Conservation (phyloP, 2,329 filamentous ascomycete species). For the Onygenales sp. region DNA sequence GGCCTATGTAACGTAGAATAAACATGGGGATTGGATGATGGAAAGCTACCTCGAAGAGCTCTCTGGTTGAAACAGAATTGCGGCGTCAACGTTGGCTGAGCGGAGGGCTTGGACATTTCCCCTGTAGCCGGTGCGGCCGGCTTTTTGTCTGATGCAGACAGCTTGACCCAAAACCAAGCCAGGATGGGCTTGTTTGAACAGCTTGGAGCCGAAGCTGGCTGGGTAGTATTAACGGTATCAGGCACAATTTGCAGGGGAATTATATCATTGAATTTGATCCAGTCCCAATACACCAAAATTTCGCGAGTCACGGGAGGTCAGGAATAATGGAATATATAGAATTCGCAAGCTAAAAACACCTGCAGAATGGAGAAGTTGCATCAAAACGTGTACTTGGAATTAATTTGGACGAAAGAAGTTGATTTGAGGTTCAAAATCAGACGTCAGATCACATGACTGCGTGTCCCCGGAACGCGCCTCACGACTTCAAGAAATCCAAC, state of each 20-base stretch:
- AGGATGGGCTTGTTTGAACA: conserved; percentile 19
- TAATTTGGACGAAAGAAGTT: no score
- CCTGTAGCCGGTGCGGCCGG: conserved; percentile 12
- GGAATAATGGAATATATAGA: no score
- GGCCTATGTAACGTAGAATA: conserved; percentile 11
- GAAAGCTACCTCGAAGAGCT: conserved; percentile 52
- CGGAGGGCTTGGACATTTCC: conserved; percentile 32
- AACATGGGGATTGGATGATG: no score
- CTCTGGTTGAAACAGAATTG: conserved; percentile 70
- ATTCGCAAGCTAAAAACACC: no score
- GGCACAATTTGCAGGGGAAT: neutral
- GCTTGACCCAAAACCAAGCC: conserved; percentile 31
- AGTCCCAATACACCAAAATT: neutral
- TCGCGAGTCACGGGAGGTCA: no score
- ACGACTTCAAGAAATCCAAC: neutral
- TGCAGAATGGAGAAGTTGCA: no score
- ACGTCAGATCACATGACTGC: conserved; percentile 2
- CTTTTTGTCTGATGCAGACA: conserved; percentile 16
- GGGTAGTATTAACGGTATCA: neutral
- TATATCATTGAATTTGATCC: neutral
- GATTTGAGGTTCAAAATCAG: neutral
- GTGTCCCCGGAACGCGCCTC: neutral
- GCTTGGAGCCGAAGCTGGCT: neutral
- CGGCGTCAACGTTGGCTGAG: conserved; percentile 52
- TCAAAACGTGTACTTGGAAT: no score